phyloP scores from a whole-genome alignment of 2,329 filamentous ascomycete species.

The Colletotrichum salicis region DNA sequence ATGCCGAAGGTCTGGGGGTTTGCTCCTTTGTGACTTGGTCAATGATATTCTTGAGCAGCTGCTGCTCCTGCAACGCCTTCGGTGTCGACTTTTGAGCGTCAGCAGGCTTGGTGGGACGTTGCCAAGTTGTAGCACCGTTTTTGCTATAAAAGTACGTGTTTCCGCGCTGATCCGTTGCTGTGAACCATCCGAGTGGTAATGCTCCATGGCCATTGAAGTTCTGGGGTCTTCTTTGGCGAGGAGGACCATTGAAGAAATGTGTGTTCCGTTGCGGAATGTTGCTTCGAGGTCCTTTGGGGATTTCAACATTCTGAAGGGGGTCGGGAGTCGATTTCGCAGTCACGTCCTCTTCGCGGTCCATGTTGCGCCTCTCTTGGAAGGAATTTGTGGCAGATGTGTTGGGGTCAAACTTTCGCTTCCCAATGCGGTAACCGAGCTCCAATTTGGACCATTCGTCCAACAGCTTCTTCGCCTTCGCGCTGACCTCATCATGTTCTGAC shows the following conservation, averaged over 20 bases:
- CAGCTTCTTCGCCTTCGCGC: conserved; percentile 75
- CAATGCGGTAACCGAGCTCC: conserved; percentile 91
- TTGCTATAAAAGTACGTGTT: conserved; percentile 88
- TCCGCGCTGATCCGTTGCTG: conserved; percentile 76
- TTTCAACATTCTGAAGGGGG: conserved; percentile 59
- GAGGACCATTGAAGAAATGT: conserved; percentile 55
- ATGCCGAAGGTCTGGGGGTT: conserved; percentile 63
- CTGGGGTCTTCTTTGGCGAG: conserved; percentile 62
- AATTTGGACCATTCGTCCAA: conserved; percentile 89
- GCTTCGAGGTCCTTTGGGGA: conserved; percentile 69
- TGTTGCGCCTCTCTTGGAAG: conserved; percentile 70
- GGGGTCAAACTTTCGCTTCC: conserved; percentile 85
- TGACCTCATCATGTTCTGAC: conserved; percentile 80
- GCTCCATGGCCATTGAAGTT: conserved; percentile 59
- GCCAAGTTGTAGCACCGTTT: conserved; percentile 83
- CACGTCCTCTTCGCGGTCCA: conserved; percentile 53
- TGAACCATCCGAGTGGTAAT: conserved; percentile 87
- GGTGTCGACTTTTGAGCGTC: conserved; percentile 74
- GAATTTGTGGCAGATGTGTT: conserved; percentile 65
- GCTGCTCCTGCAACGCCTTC: conserved; percentile 70
- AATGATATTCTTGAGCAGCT: conserved; percentile 85
- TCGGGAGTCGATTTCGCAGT: conserved; percentile 50
- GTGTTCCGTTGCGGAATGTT: conserved; percentile 65
- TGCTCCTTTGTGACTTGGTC: conserved; percentile 82
- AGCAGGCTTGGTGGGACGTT: conserved; percentile 75